Conservation (phyloP, 75 land plant species). For the Pseudotsuga menziesii region DNA sequence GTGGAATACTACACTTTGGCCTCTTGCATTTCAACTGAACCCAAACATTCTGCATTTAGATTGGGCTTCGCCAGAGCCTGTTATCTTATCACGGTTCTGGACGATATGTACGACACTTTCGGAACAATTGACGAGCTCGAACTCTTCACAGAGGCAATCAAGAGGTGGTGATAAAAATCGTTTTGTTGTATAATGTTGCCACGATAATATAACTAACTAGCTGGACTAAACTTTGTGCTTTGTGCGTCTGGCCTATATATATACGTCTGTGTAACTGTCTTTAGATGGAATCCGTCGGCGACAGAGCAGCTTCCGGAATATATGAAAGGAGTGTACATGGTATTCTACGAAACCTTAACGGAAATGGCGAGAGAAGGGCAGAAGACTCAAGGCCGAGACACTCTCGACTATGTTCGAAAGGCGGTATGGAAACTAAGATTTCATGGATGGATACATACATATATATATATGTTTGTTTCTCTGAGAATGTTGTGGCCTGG, state of each 20-base stretch:
- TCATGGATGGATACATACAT: too few species aligned
- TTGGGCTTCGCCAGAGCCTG: too few species aligned
- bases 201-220: too few species aligned
- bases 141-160: too few species aligned
- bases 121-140: background rate
- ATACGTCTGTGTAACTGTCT: background rate
- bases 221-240: too few species aligned
- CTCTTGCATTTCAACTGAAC: background rate
- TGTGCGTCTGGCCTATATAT: too few species aligned
- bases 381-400: background rate
- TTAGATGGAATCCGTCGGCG: background rate
- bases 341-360: background rate
- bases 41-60: background rate
- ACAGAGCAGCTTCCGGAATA: background rate
- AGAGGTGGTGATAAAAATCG: background rate
- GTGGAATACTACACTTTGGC: background rate
- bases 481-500: too few species aligned
- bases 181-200: background rate
- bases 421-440: background rate
- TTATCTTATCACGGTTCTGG: too few species aligned
- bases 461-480: too few species aligned
- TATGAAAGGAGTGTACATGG: background rate
- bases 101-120: background rate
- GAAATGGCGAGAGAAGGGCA: background rate
- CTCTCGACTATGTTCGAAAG: background rate